A percentile compares a stretch with the other conserved stretches of the same genome.
These are phyloP conservation scores for Hyphochytrium catenoides DNA, from an alignment of 352 stramenopile genomes.

Conservation along the genomic window DNA sequence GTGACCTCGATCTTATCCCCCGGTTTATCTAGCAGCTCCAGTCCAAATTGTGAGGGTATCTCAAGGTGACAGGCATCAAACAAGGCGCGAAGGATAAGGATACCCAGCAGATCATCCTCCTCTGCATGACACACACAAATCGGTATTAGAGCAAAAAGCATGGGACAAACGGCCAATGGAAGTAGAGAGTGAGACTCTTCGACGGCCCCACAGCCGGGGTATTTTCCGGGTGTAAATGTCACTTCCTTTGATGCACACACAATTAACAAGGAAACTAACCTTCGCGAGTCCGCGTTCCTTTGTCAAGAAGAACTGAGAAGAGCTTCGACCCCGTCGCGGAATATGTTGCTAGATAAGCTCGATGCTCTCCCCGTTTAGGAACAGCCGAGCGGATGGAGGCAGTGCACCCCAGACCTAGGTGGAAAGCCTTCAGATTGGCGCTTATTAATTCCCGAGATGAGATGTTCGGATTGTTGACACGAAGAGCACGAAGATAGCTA, in stretches of 20 bases:
- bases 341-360: conserved; percentile 3
- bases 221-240: too few species aligned
- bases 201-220: too few species aligned
- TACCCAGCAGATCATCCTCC: conserved; percentile 3
- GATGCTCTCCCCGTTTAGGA: conserved; percentile 15
- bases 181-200: too few species aligned
- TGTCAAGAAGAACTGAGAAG: conserved; percentile 39
- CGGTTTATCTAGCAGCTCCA: background rate
- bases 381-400: conserved; percentile 34
- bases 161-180: background rate
- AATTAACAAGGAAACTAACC: background rate
- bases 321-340: conserved; percentile 15
- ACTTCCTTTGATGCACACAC: background rate
- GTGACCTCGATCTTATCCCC: conserved; percentile 2
- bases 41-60: too few species aligned
- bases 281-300: conserved; percentile 20
- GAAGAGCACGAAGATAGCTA: conserved; percentile 21
- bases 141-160: conserved; percentile 21
- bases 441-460: conserved; percentile 11
- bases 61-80: too few species aligned
- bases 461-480: conserved; percentile 17
- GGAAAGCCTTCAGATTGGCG: conserved; percentile 13
- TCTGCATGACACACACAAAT: conserved; percentile 22
- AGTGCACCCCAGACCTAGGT: conserved; percentile 43
- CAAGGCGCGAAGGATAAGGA: too few species aligned